Conservation (phyloP, 179 eudicot species). For the Spinacia oleracea region DNA sequence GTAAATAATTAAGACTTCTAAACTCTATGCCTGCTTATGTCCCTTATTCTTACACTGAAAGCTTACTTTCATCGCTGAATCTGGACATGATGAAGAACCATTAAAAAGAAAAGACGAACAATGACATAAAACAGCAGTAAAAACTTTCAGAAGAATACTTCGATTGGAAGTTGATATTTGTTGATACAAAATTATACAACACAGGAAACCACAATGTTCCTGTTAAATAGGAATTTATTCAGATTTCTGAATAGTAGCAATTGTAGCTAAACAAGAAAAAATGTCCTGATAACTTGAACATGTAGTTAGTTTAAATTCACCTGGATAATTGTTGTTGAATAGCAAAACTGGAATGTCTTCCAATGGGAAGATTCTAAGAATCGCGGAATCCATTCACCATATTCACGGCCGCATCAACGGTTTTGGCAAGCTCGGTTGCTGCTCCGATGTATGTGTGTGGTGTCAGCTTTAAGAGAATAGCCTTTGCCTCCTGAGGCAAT, state of each 20-base stretch:
- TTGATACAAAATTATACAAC: conserved; percentile 14
- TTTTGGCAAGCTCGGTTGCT: conserved; percentile 63
- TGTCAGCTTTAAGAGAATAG: conserved; percentile 63
- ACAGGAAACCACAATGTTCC: neutral
- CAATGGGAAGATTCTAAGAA: conserved; percentile 6
- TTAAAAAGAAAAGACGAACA: neutral
- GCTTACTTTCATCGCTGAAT: neutral
- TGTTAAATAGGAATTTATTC: conserved; percentile 2
- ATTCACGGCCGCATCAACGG: conserved; percentile 35
- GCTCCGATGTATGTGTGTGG: conserved; percentile 80
- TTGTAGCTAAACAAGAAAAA: conserved; percentile 4
- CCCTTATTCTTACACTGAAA: conserved; percentile 6
- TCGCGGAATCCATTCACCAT: conserved; percentile 21
- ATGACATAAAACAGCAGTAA: neutral
- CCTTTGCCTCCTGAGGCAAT: conserved; percentile 67
- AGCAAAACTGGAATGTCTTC: neutral
- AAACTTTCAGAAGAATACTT: neutral
- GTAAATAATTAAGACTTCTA: conserved; percentile 15
- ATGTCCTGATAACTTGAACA: conserved; percentile 5
- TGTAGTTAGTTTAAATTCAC: conserved; percentile 16
- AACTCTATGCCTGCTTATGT: neutral
- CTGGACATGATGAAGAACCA: neutral
- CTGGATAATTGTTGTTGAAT: neutral
- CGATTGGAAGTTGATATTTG: neutral
- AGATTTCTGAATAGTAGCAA: neutral